Evolutionary conservation across 352 stramenopile genomes (phyloP).

Genomic region (Globisporangium radiosum): DNA sequence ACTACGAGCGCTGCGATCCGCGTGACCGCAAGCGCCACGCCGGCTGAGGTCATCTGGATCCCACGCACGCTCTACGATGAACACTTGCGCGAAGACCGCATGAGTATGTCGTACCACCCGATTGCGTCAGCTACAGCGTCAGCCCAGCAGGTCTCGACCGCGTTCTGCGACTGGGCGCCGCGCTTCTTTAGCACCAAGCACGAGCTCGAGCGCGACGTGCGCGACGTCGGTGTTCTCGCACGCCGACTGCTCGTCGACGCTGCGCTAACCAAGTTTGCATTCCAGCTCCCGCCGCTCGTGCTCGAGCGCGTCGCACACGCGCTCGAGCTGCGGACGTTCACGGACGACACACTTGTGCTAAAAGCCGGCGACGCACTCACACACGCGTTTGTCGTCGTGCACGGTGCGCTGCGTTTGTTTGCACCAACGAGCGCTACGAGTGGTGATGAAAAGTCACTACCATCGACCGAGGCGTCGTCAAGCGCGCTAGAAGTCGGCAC

Average conservation of each 20-base stretch:
- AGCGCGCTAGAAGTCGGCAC: not conserved
- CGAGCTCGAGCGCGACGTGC: conserved; percentile 3
- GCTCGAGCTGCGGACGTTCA: conserved; percentile 31
- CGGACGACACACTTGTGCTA: conserved; percentile 11
- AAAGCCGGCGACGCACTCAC: conserved; percentile 19
- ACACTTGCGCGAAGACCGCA: conserved; percentile 30
- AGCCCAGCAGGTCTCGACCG: not conserved
- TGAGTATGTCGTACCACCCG: conserved; percentile 31
- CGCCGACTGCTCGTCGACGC: conserved; percentile 26
- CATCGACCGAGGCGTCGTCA: not conserved
- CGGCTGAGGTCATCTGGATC: conserved; percentile 45
- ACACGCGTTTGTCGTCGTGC: conserved; percentile 28
- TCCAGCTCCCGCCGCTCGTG: conserved; percentile 50
- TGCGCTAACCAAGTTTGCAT: conserved; percentile 30
- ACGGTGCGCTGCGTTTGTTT: conserved; percentile 17
- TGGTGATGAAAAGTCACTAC: not conserved
- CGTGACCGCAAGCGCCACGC: conserved; percentile 29
- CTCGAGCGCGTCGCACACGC: conserved; percentile 42
- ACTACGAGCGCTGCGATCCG: conserved; percentile 18
- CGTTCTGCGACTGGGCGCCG: conserved; percentile 9
- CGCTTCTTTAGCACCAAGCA: conserved; percentile 5
- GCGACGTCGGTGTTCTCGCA: conserved; percentile 6
- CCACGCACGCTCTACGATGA: conserved; percentile 25
- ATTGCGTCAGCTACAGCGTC: conserved; percentile 4
- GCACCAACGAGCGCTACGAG: not conserved